Evolutionary conservation across 805 yeast genomes (phyloP).

Genomic region (Cyberlindnera nakhonratchasimensis): DNA sequence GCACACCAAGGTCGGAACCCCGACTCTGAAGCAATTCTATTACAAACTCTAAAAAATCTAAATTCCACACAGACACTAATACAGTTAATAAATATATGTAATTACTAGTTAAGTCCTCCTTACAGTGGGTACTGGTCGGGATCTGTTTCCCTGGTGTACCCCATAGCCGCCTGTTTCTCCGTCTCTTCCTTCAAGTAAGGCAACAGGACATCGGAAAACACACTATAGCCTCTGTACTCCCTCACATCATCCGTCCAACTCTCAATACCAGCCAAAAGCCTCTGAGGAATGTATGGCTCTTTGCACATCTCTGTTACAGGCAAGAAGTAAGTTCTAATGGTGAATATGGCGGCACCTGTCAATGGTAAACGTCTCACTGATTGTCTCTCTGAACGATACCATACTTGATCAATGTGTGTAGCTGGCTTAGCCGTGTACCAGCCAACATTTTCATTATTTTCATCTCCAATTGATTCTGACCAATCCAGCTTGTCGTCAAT

Average conservation of each 20-base stretch:
- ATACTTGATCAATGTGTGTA: conserved; percentile 41
- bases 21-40: no score
- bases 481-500: conserved; percentile 61
- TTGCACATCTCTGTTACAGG: conserved; percentile 51
- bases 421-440: conserved; percentile 63
- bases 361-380: conserved; percentile 57
- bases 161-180: conserved; percentile 27
- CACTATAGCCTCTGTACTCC: conserved; percentile 56
- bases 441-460: conserved; percentile 47
- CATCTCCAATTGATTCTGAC: conserved; percentile 63
- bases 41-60: no score
- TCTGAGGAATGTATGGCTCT: conserved; percentile 60
- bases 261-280: conserved; percentile 54
- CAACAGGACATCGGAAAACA: conserved; percentile 48
- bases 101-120: neutral
- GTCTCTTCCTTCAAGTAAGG: conserved; percentile 53
- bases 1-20: no score
- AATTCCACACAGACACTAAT: no score
- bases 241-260: conserved; percentile 61
- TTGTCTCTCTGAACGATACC: conserved; percentile 64
- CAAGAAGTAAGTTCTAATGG: conserved; percentile 59
- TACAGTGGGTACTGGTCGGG: conserved; percentile 17
- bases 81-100: neutral
- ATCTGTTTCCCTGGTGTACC: conserved; percentile 23
- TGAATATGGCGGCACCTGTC: conserved; percentile 55